These are phyloP conservation scores for Suhomyces bribrorum DNA, from an alignment of 1,139 yeast genomes.

Conservation along the genomic window DNA sequence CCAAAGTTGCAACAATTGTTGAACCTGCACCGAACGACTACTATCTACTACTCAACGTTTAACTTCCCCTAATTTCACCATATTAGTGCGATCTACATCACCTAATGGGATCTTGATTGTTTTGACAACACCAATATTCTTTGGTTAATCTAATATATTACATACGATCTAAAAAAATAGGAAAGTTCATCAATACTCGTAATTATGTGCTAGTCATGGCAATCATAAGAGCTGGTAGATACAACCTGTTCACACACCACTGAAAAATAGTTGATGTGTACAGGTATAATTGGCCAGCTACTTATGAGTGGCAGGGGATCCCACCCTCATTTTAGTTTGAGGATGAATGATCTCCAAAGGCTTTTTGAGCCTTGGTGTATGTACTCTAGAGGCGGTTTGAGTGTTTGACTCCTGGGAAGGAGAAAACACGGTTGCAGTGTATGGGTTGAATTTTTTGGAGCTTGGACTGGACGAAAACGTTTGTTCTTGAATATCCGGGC, in stretches of 20 bases:
- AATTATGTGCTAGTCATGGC: constrained; percentile 1
- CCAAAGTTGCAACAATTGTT: neutral
- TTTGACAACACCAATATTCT: neutral
- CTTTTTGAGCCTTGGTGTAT: constrained; percentile 60
- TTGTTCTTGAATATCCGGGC: constrained; percentile 53
- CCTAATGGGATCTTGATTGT: no score
- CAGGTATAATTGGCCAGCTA: neutral
- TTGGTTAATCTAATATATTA: neutral
- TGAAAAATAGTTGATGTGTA: neutral
- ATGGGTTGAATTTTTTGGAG: constrained; percentile 54
- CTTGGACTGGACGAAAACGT: constrained; percentile 17
- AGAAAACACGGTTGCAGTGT: constrained; percentile 57
- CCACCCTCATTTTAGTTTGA: constrained; percentile 67
- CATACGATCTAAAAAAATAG: constrained; percentile 1
- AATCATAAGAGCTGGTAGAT: neutral
- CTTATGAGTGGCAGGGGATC: constrained; percentile 47
- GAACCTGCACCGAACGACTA: no score
- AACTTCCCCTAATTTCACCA: no score
- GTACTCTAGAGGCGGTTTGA: constrained; percentile 26
- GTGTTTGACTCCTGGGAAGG: constrained; percentile 30
- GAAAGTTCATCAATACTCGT: constrained; percentile 5
- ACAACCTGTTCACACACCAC: no score
- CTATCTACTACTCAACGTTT: no score
- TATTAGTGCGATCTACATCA: no score
- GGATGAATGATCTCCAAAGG: constrained; percentile 80